Evolutionary conservation across 2,329 filamentous ascomycete genomes (phyloP), one percentile per base, ranked within the genome.

Genomic region (Byssothecium circinans): DNA sequence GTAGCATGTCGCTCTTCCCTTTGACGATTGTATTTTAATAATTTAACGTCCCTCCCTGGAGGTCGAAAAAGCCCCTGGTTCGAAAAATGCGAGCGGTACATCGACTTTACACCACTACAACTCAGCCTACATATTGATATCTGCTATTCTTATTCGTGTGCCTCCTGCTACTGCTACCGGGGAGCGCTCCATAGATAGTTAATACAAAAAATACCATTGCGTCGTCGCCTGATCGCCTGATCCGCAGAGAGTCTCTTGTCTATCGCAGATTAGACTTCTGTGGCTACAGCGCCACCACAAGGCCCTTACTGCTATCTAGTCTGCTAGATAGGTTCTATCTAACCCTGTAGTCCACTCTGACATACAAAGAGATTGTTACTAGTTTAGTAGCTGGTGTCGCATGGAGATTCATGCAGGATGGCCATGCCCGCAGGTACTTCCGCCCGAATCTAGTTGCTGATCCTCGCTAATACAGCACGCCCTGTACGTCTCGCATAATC

Each of bases 331-430:
- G n/a, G 35, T 32, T 40, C 35, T 40, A 45, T 45, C 14, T 45
- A 23, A 33, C 35, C 25, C 43, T 45, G 25, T 20, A 40, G 35
- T 39, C 43, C 25, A 4, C 34, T 41, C 44, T 47, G 34, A 18
- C 18, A 18, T 47, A 23, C 23, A 32, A 4, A 41, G 29, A 47
- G 19, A 37, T 38, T 27, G n/a, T 20, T 30, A 36, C 7, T 32
- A 4, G 35, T 27, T 2, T 30, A 20, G 38, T 47, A 19, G 37
- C 29, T 41, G 19, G 23, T 47, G 37, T 47, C 23, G 25, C 20
- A 46, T 41, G 36, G 38, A 47, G 44, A 47, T 47, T 47, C 20
- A 48, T 40, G 23, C 15, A 48, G 36, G 34, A 38, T 43, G n/a
- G 20, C 39, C 15, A 43, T 35, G 29, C 40, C 32, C 34, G 34